Conservation (phyloP, 768 basidiomycete genomes). For the Tremella fuciformis region DNA sequence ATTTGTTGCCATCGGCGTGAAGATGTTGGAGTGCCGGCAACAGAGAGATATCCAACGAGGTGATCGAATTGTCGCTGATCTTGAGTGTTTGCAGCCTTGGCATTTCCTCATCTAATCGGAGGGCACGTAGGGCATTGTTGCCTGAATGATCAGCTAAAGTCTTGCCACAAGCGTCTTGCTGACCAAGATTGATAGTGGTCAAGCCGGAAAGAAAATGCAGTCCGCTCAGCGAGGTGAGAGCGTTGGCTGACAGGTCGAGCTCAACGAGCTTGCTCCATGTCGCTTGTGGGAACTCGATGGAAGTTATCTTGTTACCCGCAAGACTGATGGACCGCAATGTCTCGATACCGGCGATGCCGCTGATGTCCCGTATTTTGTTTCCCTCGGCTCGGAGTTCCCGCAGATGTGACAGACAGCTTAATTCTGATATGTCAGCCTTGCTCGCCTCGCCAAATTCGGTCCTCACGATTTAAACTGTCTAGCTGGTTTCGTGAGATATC, state of each 20-base stretch:
- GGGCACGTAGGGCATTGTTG: constrained; percentile 63
- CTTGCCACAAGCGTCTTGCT: constrained; percentile 49
- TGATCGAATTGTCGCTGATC: constrained; percentile 74
- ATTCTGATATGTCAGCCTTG: constrained; percentile 57
- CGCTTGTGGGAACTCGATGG: constrained; percentile 62
- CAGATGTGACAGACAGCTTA: constrained; percentile 76
- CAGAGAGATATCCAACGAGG: constrained; percentile 60
- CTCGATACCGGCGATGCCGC: constrained; percentile 75
- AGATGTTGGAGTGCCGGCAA: constrained; percentile 78
- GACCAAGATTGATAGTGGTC: constrained; percentile 77
- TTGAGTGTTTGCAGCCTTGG: constrained; percentile 76
- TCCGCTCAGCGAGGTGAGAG: constrained; percentile 57
- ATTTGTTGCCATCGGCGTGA: constrained; percentile 80
- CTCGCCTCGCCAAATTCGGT: background rate
- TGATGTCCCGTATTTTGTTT: constrained; percentile 70
- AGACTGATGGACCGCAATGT: constrained; percentile 79
- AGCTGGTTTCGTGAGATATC: constrained; percentile 88
- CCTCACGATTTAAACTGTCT: constrained; percentile 81
- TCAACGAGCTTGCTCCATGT: constrained; percentile 77
- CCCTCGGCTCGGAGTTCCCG: constrained; percentile 86
- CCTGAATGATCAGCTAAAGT: constrained; percentile 55
- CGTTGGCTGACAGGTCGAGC: constrained; percentile 81
- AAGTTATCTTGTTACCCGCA: constrained; percentile 67
- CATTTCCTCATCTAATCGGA: constrained; percentile 57
- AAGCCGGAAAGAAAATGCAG: constrained; percentile 58